Evolutionary conservation across 495 filamentous ascomycete genomes (phyloP), one percentile per base, ranked within the genome.

Genomic region (Aspergillus cavernicola): DNA sequence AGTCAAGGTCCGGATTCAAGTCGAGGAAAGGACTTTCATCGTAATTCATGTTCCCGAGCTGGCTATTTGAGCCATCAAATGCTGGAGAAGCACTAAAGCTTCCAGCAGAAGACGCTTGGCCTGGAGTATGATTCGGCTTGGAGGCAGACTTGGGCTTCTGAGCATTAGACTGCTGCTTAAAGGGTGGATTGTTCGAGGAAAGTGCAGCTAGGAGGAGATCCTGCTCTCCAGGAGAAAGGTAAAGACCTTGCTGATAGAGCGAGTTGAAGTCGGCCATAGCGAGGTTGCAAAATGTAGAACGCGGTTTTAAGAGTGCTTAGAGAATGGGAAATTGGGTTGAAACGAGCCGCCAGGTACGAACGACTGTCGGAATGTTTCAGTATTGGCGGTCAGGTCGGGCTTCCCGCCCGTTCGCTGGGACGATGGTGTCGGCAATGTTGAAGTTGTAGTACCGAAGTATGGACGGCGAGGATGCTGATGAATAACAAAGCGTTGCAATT

Each of bases 131-230:
- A 4, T 56, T 58, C 5, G 48, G 53, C 26, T 59, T 55, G 13
- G 59, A 52, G 24, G 67, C 66, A 20, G 64, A 61, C 41, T 57
- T 63, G 35, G 66, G 64, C 36, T 55, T 63, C 45, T 54, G 61
- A 19, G 58, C 64, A 32, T 54, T 67, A 10, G 53, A 47, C 22
- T 63, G 59, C 24, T 65, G 65, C 42, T 69, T 72, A 23, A 64
- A 59, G 50, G 62, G 55, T 52, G 78, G 71, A 19, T 73, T 76
- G 68, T 92, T 92, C 48, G 92, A 95, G 40, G 86, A 85, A 57
- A 98, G 82, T 19, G 93, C 92, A 39, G 90, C 88, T 35, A 91
- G 84, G 36, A 97, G 73, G 33, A 97, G 84, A 63, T 87, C 85
- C 71, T 97, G 89, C 68, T 98, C 89, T 61, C 87, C 84, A 15